phyloP scores from a whole-genome alignment of 371 early-diverging fungal species.

The Sporodiniella umbellata region DNA sequence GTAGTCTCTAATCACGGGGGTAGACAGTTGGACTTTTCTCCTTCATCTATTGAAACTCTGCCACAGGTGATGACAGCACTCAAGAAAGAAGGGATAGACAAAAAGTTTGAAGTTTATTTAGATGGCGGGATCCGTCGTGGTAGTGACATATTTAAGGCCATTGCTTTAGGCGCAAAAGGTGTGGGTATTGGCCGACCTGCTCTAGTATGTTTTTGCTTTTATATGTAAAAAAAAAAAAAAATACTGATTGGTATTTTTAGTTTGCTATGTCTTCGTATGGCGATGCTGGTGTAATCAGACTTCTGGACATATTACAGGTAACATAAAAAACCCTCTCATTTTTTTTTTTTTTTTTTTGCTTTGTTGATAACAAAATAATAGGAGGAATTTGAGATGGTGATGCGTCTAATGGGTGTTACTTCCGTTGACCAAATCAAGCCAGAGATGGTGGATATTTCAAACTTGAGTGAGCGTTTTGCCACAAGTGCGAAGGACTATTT shows the following conservation, averaged over 20 bases:
- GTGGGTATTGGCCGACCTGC: conserved; percentile 91
- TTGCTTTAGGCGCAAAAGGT: conserved; percentile 92
- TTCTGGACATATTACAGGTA: conserved; percentile 67
- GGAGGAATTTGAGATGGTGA: conserved; percentile 71
- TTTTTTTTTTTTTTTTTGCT: no score
- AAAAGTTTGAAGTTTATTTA: conserved; percentile 79
- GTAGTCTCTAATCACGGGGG: conserved; percentile 96
- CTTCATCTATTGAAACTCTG: conserved; percentile 75
- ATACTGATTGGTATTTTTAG: conserved; percentile 26
- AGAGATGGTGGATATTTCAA: conserved; percentile 54
- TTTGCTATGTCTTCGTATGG: conserved; percentile 73
- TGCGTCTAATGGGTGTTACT: conserved; percentile 74
- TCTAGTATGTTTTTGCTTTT: no score
- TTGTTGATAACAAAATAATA: no score
- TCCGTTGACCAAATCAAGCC: conserved; percentile 57
- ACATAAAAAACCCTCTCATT: no score
- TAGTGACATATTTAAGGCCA: conserved; percentile 89
- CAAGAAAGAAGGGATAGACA: conserved; percentile 40
- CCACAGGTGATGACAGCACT: conserved; percentile 79
- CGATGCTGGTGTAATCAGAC: conserved; percentile 71
- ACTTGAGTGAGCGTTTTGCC: conserved; percentile 47
- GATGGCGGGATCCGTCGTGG: conserved; percentile 94
- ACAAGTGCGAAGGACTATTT: conserved; percentile 42
- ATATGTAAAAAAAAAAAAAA: no score
- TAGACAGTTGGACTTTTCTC: conserved; percentile 85